Base-by-base conservation (phyloP, 352 stramenopile genomes). In the Phytophthora melonis region DNA sequence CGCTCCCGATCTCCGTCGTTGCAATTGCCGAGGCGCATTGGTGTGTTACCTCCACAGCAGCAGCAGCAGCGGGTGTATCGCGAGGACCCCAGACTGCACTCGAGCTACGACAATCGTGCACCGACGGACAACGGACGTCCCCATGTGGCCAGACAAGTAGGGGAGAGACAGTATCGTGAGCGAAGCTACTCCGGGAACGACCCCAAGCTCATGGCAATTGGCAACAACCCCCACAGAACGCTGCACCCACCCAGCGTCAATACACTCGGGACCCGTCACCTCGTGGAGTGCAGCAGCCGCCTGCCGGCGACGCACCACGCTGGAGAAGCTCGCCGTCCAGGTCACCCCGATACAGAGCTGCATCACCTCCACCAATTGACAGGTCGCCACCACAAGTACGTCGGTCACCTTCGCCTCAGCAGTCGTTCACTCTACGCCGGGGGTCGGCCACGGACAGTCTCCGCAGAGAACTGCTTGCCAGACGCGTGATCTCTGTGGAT, bases 401-500 rank as follows among this genome's bases (percentile, higher is more conserved):
- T 1, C 67, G 63, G 47, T 68, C 73, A 3, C 3, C 49, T 3
- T 77, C 64, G 43, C 59, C 73, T 5, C 60, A 57, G 9, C 23
- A 64, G 25, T 54, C 47, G 9, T 54, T 54, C 19, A 54, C n/a
- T 18, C 27, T 63, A 50, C 23, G 10, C 19, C 32, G 32, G 32
- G 52, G 19, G 21, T 43, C 32, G 39, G 39, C 25, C 30, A 0
- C 5, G 13, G 57, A 74, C 23, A 74, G 14, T 32, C 9, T 63
- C 50, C n/a, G 32, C 23, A 58, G 30, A 32, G 55, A 72, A 19
- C 58, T 77, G 55, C 62, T 80, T 9, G 69, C 64, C 19, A 74
- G 58, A 74, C 68, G 69, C 49, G 70, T 80, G 25, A 52, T 77
- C 23, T 74, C 74, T n/a, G 59, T 80, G 23, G 60, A 80, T 5